Evolutionary conservation across 495 filamentous ascomycete genomes (phyloP).

Genomic region (Hyaloscypha bicolor): DNA sequence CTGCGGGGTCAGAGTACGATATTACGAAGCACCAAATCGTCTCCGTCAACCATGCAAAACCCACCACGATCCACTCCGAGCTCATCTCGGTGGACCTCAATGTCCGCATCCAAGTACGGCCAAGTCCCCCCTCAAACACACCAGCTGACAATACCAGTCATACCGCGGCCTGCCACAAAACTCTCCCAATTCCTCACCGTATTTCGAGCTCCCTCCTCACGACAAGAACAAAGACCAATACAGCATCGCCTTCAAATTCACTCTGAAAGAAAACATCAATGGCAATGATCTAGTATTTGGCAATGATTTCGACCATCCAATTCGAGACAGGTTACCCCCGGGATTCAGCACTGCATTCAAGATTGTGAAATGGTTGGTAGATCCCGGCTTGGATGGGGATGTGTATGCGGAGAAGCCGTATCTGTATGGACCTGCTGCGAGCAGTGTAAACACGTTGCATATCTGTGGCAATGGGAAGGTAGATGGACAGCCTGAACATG

Average conservation of each 20-base stretch:
- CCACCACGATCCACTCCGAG: constrained; percentile 60
- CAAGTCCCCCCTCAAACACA: neutral
- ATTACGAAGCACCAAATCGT: constrained; percentile 63
- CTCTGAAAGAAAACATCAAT: constrained; percentile 62
- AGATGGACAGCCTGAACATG: constrained; percentile 42
- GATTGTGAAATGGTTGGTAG: constrained; percentile 82
- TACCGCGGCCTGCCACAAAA: constrained; percentile 58
- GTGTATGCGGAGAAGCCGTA: constrained; percentile 83
- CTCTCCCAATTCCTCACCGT: constrained; percentile 63
- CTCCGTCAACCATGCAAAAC: constrained; percentile 66
- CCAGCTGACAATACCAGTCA: constrained; percentile 28
- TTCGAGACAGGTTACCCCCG: constrained; percentile 81
- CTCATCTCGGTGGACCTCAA: constrained; percentile 61
- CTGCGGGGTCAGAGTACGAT: constrained; percentile 76
- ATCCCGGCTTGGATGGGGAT: constrained; percentile 87
- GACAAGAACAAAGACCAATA: constrained; percentile 69
- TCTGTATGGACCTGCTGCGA: constrained; percentile 76
- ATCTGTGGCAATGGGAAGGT: constrained; percentile 47
- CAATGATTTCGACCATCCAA: constrained; percentile 89
- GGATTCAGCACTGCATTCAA: constrained; percentile 81
- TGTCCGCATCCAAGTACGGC: constrained; percentile 68
- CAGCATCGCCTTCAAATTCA: constrained; percentile 75
- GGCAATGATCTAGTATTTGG: constrained; percentile 82
- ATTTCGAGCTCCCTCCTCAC: constrained; percentile 74
- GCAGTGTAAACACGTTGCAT: constrained; percentile 71